These are phyloP conservation scores for Picea glauca DNA, from an alignment of 75 land plant genomes.

Conservation along the genomic window DNA sequence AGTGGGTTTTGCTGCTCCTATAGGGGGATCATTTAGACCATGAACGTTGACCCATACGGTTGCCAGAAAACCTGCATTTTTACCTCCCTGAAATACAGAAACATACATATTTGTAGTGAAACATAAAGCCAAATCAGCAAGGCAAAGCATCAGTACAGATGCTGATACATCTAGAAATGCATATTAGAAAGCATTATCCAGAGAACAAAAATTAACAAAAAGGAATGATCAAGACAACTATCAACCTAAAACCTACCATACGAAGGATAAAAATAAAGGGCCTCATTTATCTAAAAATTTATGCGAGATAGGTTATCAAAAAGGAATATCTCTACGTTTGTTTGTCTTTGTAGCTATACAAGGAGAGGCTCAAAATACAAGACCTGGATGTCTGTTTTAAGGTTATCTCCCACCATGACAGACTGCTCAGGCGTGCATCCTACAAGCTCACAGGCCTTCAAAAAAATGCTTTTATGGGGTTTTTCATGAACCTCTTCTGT, in stretches of 20 bases:
- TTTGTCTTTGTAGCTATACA: not conserved
- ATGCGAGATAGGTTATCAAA: not conserved
- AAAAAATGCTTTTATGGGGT: slow-evolving; percentile 42
- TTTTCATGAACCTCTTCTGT: slow-evolving; percentile 44
- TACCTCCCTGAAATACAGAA: slow-evolving; percentile 21
- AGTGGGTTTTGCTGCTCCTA: slow-evolving; percentile 13
- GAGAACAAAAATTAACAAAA: not conserved
- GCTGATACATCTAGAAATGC: not conserved
- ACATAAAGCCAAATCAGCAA: not conserved
- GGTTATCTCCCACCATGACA: slow-evolving; percentile 46
- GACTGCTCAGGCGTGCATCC: slow-evolving; percentile 33
- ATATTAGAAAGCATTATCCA: not conserved
- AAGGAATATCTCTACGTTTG: not conserved
- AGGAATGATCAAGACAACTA: not conserved
- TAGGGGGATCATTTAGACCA: slow-evolving; percentile 16
- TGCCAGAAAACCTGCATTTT: slow-evolving; percentile 33
- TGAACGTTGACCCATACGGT: slow-evolving; percentile 36
- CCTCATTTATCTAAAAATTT: not conserved
- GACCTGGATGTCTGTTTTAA: slow-evolving; percentile 36
- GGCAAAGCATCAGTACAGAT: not conserved
- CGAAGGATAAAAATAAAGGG: not conserved
- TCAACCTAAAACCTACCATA: not conserved
- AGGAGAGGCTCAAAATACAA: not conserved
- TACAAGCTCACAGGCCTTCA: slow-evolving; percentile 39
- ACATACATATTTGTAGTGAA: not conserved